Evolutionary conservation across 1,284 basidiomycete species (phyloP).

Genomic region (Cryptococcus depauperatus): DNA sequence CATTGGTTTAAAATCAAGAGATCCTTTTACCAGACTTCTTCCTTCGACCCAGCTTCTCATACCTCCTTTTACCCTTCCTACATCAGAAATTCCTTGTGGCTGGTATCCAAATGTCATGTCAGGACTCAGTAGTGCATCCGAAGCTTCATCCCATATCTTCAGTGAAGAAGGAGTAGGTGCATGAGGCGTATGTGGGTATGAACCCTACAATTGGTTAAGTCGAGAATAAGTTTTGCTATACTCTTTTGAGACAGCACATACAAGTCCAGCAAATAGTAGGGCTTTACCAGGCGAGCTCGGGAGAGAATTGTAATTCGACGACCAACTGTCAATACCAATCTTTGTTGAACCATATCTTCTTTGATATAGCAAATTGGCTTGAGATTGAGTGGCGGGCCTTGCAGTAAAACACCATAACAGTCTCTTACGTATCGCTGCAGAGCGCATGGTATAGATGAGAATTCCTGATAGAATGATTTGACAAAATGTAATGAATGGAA

Average conservation of each 20-base stretch:
- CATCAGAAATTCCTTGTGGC: conserved; percentile 30
- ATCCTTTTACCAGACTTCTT: conserved; percentile 28
- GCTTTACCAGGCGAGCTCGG: conserved; percentile 17
- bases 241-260: conserved; percentile 15
- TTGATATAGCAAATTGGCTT: no score
- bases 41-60: conserved; percentile 44
- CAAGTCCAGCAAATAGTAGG: conserved; percentile 41
- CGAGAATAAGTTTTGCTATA: not conserved
- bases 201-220: conserved; percentile 28
- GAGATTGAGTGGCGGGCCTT: no score
- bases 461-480: no score
- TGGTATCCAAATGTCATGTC: conserved; percentile 40
- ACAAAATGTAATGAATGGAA: no score
- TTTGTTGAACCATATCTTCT: no score
- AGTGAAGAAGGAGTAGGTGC: conserved; percentile 39
- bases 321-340: no score
- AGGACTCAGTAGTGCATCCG: conserved; percentile 36
- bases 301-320: no score
- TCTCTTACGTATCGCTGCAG: no score
- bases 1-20: not conserved
- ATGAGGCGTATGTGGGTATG: conserved; percentile 42
- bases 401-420: no score
- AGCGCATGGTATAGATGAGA: no score
- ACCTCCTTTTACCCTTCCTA: conserved; percentile 33
- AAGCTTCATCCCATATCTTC: conserved; percentile 40